phyloP scores from a whole-genome alignment of 1,284 basidiomycete genomes.

The Pseudozyma tsukubaensis region DNA sequence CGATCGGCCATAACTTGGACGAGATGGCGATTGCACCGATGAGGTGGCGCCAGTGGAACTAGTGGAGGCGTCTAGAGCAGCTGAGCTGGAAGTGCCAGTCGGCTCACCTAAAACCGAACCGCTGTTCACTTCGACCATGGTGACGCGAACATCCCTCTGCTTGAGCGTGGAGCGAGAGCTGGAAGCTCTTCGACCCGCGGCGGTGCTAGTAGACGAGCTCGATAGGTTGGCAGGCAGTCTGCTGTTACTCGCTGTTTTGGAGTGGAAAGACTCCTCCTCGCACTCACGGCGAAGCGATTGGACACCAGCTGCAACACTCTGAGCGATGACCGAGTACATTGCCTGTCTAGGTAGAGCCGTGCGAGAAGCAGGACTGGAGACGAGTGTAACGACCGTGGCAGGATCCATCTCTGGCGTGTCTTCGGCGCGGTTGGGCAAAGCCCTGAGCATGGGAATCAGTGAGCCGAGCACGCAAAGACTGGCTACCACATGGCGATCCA shows the following conservation, averaged over 20 bases:
- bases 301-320: constrained; percentile 52
- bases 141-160: constrained; percentile 51
- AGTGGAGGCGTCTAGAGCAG: constrained; percentile 8
- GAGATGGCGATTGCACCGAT: constrained; percentile 25
- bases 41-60: constrained; percentile 8
- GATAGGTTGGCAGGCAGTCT: constrained; percentile 15
- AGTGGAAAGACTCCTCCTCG: constrained; percentile 50
- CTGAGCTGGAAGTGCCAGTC: neutral
- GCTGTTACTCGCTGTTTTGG: constrained; percentile 48
- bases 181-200: constrained; percentile 20
- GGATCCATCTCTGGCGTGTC: constrained; percentile 20
- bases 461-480: constrained; percentile 53
- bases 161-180: constrained; percentile 21
- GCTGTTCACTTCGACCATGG: constrained; percentile 45
- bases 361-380: constrained; percentile 48
- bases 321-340: constrained; percentile 52
- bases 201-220: constrained; percentile 8
- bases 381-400: constrained; percentile 45
- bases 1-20: constrained; percentile 38
- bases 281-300: constrained; percentile 54
- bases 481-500: constrained; percentile 54
- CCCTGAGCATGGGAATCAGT: constrained; percentile 46
- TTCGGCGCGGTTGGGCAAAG: constrained; percentile 42
- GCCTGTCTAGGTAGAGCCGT: constrained; percentile 51
- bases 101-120: constrained; percentile 43